Evolutionary conservation across 805 yeast species (phyloP).

Genomic region (Pichia nakasei): DNA sequence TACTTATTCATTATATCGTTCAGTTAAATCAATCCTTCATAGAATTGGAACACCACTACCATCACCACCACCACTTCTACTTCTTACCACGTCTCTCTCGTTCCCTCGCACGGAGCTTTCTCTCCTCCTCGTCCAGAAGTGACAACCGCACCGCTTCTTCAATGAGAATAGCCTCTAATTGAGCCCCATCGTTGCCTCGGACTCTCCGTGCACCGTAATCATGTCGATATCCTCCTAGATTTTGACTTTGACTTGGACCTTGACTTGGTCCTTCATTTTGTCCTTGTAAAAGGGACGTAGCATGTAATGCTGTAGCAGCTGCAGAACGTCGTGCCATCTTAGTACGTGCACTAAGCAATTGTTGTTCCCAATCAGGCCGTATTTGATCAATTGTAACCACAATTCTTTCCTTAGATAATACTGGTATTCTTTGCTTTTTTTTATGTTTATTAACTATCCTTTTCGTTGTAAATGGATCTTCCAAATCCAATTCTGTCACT

Average conservation of each 20-base stretch:
- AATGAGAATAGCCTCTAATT: conserved; percentile 62
- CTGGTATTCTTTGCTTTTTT: conserved; percentile 13
- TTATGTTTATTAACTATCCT: background rate
- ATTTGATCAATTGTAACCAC: conserved; percentile 75
- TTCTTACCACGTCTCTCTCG: background rate
- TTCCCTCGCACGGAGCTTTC: conserved; percentile 15
- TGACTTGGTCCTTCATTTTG: conserved; percentile 67
- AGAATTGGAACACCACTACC: too few relatives aligned
- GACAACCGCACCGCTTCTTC: conserved; percentile 76
- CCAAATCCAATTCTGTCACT: conserved; percentile 5
- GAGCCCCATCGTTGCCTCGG: too few relatives aligned
- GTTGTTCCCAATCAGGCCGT: conserved; percentile 88
- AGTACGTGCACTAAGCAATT: conserved; percentile 61
- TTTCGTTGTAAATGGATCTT: conserved; percentile 6
- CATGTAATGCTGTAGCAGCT: conserved; percentile 89
- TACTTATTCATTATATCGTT: too few relatives aligned
- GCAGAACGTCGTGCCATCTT: conserved; percentile 82
- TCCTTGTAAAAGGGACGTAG: conserved; percentile 70
- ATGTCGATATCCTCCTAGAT: too few relatives aligned
- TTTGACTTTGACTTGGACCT: conserved; percentile 22
- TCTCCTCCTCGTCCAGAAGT: conserved; percentile 58
- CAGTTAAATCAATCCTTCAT: too few relatives aligned
- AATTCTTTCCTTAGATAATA: too few relatives aligned
- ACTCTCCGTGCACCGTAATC: too few relatives aligned
- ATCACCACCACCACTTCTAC: too few relatives aligned